Evolutionary conservation across 352 stramenopile genomes (phyloP).

Genomic region (Globisporangium nunn): DNA sequence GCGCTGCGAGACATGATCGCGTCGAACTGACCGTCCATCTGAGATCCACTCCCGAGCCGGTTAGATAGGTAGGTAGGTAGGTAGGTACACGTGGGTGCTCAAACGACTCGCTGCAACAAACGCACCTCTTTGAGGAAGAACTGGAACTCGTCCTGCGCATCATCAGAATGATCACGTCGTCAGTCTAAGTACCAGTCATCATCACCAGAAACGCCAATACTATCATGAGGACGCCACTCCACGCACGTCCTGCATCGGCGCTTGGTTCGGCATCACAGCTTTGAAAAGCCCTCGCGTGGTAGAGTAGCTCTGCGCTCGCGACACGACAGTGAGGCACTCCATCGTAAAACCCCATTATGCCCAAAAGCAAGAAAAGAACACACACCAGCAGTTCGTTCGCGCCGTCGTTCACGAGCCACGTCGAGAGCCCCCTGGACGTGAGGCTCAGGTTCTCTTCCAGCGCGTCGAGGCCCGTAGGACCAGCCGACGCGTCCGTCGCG

Average conservation of each 20-base stretch:
- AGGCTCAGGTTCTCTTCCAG: slow-evolving; percentile 16
- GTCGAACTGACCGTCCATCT: slow-evolving; percentile 72
- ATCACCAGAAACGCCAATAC: neutral
- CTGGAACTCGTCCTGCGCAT: slow-evolving; percentile 47
- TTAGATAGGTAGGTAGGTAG: too few species aligned
- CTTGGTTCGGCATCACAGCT: slow-evolving; percentile 41
- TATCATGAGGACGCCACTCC: too few species aligned
- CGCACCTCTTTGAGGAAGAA: slow-evolving; percentile 64
- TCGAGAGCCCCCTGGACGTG: slow-evolving; percentile 53
- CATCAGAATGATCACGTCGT: too few species aligned
- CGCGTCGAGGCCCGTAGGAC: slow-evolving; percentile 14
- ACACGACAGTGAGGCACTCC: neutral
- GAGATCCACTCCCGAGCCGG: too few species aligned
- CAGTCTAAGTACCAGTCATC: neutral
- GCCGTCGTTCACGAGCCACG: slow-evolving; percentile 66
- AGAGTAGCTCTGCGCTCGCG: slow-evolving; percentile 40
- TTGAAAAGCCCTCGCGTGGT: slow-evolving; percentile 53
- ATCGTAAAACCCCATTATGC: too few species aligned
- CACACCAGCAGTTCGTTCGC: slow-evolving; percentile 62
- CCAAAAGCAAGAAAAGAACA: neutral
- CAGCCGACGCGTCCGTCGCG: slow-evolving; percentile 1
- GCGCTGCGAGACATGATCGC: slow-evolving; percentile 39
- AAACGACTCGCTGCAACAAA: too few species aligned
- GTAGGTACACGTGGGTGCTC: too few species aligned
- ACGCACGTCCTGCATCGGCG: slow-evolving; percentile 44